Conservation (phyloP, 208 protist genomes). For the Strigomonas culicis region DNA sequence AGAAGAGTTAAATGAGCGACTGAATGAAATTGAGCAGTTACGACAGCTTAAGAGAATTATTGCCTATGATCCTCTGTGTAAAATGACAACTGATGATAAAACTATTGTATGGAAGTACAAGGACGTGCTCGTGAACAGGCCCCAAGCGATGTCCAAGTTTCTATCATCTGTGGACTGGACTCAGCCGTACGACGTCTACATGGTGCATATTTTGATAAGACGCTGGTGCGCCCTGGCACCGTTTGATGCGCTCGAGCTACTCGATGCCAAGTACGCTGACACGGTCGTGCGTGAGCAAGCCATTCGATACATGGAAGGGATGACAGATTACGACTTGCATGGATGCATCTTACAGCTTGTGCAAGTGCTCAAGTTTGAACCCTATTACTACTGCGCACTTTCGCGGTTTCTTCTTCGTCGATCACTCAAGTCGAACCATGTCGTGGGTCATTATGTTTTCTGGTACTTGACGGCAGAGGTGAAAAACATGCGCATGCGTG, state of each 20-base stretch:
- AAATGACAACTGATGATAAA: slow-evolving; percentile 55
- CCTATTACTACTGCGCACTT: slow-evolving; percentile 75
- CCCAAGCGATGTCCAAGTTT: slow-evolving; percentile 72
- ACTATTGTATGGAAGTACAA: slow-evolving; percentile 69
- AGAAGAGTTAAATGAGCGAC: slow-evolving; percentile 8
- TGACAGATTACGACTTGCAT: slow-evolving; percentile 69
- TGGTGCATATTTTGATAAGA: slow-evolving; percentile 41
- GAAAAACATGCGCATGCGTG: slow-evolving; percentile 52
- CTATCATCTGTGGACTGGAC: slow-evolving; percentile 67
- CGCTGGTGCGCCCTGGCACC: slow-evolving; percentile 44
- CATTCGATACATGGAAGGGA: slow-evolving; percentile 44
- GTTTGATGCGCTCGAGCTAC: slow-evolving; percentile 76
- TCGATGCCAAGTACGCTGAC: slow-evolving; percentile 73
- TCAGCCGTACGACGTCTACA: slow-evolving; percentile 59
- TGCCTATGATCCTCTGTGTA: slow-evolving; percentile 50
- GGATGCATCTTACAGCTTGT: slow-evolving; percentile 83
- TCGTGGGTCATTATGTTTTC: slow-evolving; percentile 82
- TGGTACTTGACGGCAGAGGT: slow-evolving; percentile 90
- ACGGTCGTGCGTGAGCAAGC: slow-evolving; percentile 66
- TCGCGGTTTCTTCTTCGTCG: slow-evolving; percentile 67
- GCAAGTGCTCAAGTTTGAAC: slow-evolving; percentile 85
- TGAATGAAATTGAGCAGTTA: slow-evolving; percentile 52
- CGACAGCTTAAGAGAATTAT: slow-evolving; percentile 52
- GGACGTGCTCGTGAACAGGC: slow-evolving; percentile 38
- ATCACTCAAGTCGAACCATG: slow-evolving; percentile 59